Evolutionary conservation across 2,329 filamentous ascomycete genomes (phyloP).

Genomic region (Aspergillaceae sp.): DNA sequence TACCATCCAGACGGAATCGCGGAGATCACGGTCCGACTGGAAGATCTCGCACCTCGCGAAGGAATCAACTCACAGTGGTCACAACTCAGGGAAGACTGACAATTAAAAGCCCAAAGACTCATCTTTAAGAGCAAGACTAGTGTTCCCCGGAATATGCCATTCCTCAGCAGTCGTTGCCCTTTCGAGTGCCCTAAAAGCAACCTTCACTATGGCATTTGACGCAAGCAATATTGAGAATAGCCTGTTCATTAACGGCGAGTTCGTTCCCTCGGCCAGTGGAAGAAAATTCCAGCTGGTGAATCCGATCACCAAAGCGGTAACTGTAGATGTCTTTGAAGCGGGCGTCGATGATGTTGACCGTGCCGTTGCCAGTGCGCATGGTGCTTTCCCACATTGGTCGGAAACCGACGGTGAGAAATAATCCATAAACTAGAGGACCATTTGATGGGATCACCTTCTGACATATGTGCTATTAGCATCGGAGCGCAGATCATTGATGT

Average conservation of each 20-base stretch:
- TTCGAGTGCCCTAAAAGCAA: no score
- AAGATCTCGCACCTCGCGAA: no score
- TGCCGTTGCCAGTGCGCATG: constrained; percentile 25
- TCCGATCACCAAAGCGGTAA: constrained; percentile 13
- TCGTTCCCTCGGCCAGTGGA: constrained; percentile 16
- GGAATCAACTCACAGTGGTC: no score
- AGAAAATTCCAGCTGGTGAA: constrained; percentile 14
- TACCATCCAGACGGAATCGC: no score
- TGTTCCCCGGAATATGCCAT: no score
- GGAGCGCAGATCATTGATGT: background rate
- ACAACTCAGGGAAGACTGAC: no score
- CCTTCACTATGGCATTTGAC: no score
- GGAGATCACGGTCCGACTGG: no score
- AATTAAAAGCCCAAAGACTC: no score
- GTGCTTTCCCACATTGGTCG: constrained; percentile 26
- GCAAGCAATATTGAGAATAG: constrained; percentile 11
- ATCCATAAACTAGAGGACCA: no score
- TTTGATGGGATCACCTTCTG: constrained; percentile 8
- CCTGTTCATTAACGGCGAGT: constrained; percentile 21
- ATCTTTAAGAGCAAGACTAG: no score
- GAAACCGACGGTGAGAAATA: constrained; percentile 13
- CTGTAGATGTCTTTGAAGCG: constrained; percentile 16
- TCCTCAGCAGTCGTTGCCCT: no score
- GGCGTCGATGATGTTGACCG: constrained; percentile 19
- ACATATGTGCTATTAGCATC: constrained; percentile 4